Percentiles rank a stretch among this genome's conserved stretches.
Evolutionary conservation across 202 grass and related monocot genomes (phyloP).

Genomic region (Carex arenaria): DNA sequence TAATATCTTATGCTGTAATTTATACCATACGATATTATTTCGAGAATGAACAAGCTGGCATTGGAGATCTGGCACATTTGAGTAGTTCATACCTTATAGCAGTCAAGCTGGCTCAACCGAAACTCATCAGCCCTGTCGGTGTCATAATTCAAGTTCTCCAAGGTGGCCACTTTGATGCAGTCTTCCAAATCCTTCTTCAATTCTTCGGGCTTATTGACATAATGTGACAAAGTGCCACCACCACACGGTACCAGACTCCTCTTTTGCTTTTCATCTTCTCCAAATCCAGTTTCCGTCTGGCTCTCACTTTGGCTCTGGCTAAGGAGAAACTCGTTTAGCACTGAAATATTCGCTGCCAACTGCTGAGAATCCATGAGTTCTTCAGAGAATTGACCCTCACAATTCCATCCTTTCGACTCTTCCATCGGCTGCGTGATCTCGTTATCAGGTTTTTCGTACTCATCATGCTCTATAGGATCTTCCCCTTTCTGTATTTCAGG

Average conservation of each 20-base stretch:
- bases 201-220: conserved; percentile 38
- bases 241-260: conserved; percentile 7
- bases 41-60: neutral
- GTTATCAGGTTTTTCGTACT: conserved; percentile 41
- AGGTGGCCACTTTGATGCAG: conserved; percentile 33
- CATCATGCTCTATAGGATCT: conserved; percentile 23
- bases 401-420: conserved; percentile 65
- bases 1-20: neutral
- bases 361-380: conserved; percentile 80
- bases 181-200: conserved; percentile 85
- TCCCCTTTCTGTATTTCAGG: conserved; percentile 38
- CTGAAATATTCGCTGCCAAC: conserved; percentile 56
- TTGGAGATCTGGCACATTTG: neutral
- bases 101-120: conserved; percentile 81
- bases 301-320: conserved; percentile 53
- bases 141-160: conserved; percentile 35
- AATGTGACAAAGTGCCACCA: conserved; percentile 14
- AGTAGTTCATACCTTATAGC: conserved; percentile 19
- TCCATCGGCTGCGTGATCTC: conserved; percentile 43
- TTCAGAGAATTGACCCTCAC: conserved; percentile 53
- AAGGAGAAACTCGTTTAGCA: conserved; percentile 80
- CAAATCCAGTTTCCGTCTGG: conserved; percentile 1
- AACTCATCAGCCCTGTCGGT: conserved; percentile 41
- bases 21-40: neutral
- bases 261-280: conserved; percentile 18